These are phyloP conservation scores for Chondrus crispus DNA, from an alignment of 23 red algal species.

Conservation along the genomic window DNA sequence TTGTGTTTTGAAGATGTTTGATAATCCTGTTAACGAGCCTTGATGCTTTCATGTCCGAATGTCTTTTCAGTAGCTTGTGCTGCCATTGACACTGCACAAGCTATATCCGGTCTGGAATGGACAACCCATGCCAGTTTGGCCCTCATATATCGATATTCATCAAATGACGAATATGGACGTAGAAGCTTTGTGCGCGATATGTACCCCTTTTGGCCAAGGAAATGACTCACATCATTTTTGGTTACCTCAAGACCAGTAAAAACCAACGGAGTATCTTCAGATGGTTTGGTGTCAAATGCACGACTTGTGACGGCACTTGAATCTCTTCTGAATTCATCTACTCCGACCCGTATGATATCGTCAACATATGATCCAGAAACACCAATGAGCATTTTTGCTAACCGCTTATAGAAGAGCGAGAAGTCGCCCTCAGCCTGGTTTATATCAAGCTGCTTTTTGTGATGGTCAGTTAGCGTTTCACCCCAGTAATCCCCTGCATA, in stretches of 20 bases:
- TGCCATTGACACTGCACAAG: not conserved
- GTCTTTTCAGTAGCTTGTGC: not conserved
- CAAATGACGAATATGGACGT: not conserved
- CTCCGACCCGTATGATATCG: not conserved
- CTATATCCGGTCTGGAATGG: constrained; percentile 13
- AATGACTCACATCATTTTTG: not conserved
- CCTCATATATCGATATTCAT: constrained; percentile 7
- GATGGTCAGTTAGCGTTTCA: not conserved
- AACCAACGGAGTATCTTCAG: constrained; percentile 2
- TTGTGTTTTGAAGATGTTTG: not conserved
- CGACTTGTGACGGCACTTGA: not conserved
- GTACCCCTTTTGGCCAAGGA: constrained; percentile 23
- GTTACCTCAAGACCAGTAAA: not conserved
- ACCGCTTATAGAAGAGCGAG: not conserved
- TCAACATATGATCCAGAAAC: not conserved
- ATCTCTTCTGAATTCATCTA: not conserved
- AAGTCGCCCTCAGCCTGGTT: not conserved
- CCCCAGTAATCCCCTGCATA: not conserved
- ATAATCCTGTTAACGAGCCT: not conserved
- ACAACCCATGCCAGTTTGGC: constrained; percentile 30
- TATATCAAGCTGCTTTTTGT: not conserved
- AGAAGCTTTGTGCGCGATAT: not conserved
- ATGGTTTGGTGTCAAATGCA: not conserved
- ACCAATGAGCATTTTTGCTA: not conserved
- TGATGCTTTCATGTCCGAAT: not conserved